Evolutionary conservation across 257 asterid species (phyloP), one percentile per base, ranked within the genome.

Genomic region (Solanum lycopersicoides): DNA sequence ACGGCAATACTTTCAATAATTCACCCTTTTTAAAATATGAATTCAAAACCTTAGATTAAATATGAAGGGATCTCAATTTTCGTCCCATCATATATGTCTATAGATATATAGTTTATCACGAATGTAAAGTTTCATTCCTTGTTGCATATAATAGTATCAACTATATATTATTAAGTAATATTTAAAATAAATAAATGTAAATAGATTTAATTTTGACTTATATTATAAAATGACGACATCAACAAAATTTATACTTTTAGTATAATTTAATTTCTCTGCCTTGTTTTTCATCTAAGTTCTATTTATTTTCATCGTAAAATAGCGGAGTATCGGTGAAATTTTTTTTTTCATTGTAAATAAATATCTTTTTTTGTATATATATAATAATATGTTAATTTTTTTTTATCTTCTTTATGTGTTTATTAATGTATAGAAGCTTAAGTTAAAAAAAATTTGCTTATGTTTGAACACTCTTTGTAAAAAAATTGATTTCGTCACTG

Each of bases 1-100:
- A 4, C n/a, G 8, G 0, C 0, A 12, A n/a, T 25, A 1, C 4
- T 65, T 65, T 65, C 3, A n/a, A 65, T n/a, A 65, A 59, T 1
- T 7, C 8, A 1, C 2, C 12, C 12, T 7, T 0, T 12, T 18
- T 20, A 18, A 12, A 25, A 65, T 65, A n/a, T 5, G 1, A 65
- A 65, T 3, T 0, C 8, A 65, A 65, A n/a, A n/a, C 8, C 3
- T 65, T n/a, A 3, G 3, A 65, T 65, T n/a, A 65, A 63, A 63
- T 2, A 63, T 4, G 8, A n/a, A 63, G 23, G 8, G 3, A 63
- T 63, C 30, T 60, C 5, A 63, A 63, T 63, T 53, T 15, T 60
- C 11, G 7, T 4, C 30, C 30, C 30, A 28, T 28, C 30, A 28
- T 28, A 28, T 28, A 28, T 28, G 1, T 28, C 30, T 28, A 28